phyloP scores from a whole-genome alignment of 805 yeast species.

The Kregervanrija fluxuum region DNA sequence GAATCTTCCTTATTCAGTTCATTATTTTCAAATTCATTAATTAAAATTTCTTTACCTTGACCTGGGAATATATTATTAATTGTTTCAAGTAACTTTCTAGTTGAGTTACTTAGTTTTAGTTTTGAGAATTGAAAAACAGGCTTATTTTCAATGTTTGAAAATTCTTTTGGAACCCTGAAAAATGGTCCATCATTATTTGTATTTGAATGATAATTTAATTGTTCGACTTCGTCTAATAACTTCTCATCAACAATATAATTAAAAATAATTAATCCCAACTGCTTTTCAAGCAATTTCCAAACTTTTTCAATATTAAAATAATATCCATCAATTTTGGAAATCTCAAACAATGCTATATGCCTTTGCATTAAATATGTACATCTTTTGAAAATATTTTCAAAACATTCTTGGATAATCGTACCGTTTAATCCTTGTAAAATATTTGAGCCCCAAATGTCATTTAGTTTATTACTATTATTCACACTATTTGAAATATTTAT shows the following conservation, averaged over 20 bases:
- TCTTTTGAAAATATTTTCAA: conserved; percentile 62
- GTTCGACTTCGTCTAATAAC: conserved; percentile 18
- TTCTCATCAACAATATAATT: conserved; percentile 32
- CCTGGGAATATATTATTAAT: conserved; percentile 7
- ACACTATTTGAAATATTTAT: conserved; percentile 10
- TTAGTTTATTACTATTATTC: conserved; percentile 6
- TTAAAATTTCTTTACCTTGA: not conserved
- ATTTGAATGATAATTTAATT: conserved; percentile 10
- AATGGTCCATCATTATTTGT: conserved; percentile 16
- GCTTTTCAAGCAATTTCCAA: conserved; percentile 38
- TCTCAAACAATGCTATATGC: conserved; percentile 59
- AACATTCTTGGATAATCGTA: conserved; percentile 58
- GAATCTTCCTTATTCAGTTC: conserved; percentile 18
- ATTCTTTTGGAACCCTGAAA: conserved; percentile 17
- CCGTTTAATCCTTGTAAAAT: conserved; percentile 34
- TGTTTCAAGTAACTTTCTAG: conserved; percentile 3
- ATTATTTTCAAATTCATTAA: conserved; percentile 16
- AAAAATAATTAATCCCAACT: conserved; percentile 31
- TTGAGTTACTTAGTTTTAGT: conserved; percentile 24
- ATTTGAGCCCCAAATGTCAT: conserved; percentile 25
- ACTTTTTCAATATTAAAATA: conserved; percentile 25
- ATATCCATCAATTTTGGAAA: conserved; percentile 29
- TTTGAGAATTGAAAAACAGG: conserved; percentile 31
- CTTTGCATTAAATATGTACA: conserved; percentile 58
- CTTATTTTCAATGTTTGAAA: conserved; percentile 12